phyloP scores from a whole-genome alignment of 73 alveolate genomes.

The Tetrahymena borealis region DNA sequence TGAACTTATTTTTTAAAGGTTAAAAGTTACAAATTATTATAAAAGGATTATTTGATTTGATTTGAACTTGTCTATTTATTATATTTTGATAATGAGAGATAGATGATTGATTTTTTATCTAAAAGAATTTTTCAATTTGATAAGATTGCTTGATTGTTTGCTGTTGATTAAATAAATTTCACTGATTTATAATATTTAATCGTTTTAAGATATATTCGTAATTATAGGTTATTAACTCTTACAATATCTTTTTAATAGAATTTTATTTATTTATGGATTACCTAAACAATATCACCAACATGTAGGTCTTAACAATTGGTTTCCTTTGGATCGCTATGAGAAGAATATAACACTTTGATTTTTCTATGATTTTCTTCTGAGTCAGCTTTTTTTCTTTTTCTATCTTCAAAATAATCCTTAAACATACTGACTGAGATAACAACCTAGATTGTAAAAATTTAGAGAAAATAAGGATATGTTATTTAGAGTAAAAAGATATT shows the following conservation, averaged over 20 bases:
- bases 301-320: background rate
- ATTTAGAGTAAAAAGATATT: background rate
- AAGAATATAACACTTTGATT: background rate
- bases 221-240: background rate
- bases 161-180: too few relatives aligned
- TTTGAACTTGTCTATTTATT: too few relatives aligned
- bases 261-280: background rate
- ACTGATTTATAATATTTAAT: too few relatives aligned
- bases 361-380: conserved; percentile 65
- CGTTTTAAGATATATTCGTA: too few relatives aligned
- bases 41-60: too few relatives aligned
- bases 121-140: too few relatives aligned
- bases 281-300: background rate
- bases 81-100: too few relatives aligned
- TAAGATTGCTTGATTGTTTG: too few relatives aligned
- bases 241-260: too few relatives aligned
- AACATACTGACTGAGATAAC: conserved; percentile 72
- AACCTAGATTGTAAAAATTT: background rate
- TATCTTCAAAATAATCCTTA: conserved; percentile 93
- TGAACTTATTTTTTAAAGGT: too few relatives aligned
- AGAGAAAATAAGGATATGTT: background rate
- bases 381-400: conserved; percentile 66
- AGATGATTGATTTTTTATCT: too few relatives aligned
- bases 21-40: too few relatives aligned
- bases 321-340: background rate